Evolutionary conservation across 2,329 filamentous ascomycete species (phyloP), one percentile per base, ranked within the genome.

Genomic region (Penicillium glabrum): DNA sequence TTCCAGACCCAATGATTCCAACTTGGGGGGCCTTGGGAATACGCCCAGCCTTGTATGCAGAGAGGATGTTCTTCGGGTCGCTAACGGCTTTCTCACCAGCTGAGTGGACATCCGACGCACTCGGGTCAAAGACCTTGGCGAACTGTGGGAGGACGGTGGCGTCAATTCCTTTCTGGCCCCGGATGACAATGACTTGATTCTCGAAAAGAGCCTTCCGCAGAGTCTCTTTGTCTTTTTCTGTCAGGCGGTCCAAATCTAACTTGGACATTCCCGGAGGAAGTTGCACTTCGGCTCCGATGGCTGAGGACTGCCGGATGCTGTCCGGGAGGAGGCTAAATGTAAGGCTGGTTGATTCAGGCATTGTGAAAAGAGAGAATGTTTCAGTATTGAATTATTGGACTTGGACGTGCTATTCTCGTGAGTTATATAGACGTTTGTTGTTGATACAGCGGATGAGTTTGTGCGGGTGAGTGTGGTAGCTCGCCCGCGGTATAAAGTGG

Each of bases 71-170:
- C 24, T 44, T 51, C 26, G 52, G 56, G 19, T 58, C 43, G 23
- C 56, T 55, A 13, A 58, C 56, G 7, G 56, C 52, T 51, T 58
- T 58, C 52, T 58, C 48, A 4, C 56, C 56, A 2, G 52, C 52
- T 3, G 52, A 58, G n/a, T 58, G 56, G 35, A 58, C 24, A 37
- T 58, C 56, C 9, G 56, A 51, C 10, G 52, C 52, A 27, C 51
- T 51, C 1, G 56, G 47, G 24, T 58, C 56, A 21, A 58, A 58
- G 33, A 55, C 16, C 44, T 58, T 55, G n/a, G 56, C 56, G 13
- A 58, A 45, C 5, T 41, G 27, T 2, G 52, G 56, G 26, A 58
- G 27, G 14, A 45, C 37, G 3, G 52, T 58, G 3, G 56, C 27
- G 16, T 58, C 52, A 3, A 58, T 58, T 10, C 56, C 52, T n/a